Percentiles rank a stretch among this genome's conserved stretches.
phyloP scores from a whole-genome alignment of 441 rosid species.

The Bruguiera hainesii region DNA sequence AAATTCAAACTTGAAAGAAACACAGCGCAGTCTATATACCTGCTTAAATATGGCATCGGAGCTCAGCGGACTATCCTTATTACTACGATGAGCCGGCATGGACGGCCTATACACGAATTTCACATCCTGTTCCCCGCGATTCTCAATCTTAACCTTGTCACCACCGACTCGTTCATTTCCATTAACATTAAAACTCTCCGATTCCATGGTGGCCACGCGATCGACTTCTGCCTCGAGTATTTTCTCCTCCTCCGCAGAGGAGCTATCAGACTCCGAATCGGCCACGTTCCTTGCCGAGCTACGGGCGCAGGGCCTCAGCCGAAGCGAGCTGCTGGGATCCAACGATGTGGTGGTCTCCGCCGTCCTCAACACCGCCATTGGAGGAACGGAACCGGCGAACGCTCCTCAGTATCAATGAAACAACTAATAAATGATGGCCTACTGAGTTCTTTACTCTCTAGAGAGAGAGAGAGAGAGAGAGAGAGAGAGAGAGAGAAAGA shows the following conservation, averaged over 20 bases:
- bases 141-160: slow-evolving; percentile 20
- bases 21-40: slow-evolving; percentile 35
- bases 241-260: not conserved
- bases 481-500: too few species aligned
- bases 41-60: slow-evolving; percentile 91
- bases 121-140: slow-evolving; percentile 25
- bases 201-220: not conserved
- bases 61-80: slow-evolving; percentile 93
- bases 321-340: slow-evolving; percentile 40
- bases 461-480: too few species aligned
- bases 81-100: slow-evolving; percentile 78
- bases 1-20: not conserved
- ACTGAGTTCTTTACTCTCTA: too few species aligned
- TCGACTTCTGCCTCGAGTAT: not conserved
- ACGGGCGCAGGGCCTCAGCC: slow-evolving; percentile 28
- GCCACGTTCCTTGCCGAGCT: slow-evolving; percentile 18
- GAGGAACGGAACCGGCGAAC: not conserved
- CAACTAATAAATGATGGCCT: not conserved
- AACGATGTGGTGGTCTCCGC: slow-evolving; percentile 24
- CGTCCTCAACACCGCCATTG: slow-evolving; percentile 45
- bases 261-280: slow-evolving; percentile 4
- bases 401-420: not conserved
- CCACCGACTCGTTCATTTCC: not conserved
- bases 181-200: not conserved
- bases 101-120: slow-evolving; percentile 71